Conservation (phyloP, 2,329 filamentous ascomycete species). For the Sarocladium oryzae region DNA sequence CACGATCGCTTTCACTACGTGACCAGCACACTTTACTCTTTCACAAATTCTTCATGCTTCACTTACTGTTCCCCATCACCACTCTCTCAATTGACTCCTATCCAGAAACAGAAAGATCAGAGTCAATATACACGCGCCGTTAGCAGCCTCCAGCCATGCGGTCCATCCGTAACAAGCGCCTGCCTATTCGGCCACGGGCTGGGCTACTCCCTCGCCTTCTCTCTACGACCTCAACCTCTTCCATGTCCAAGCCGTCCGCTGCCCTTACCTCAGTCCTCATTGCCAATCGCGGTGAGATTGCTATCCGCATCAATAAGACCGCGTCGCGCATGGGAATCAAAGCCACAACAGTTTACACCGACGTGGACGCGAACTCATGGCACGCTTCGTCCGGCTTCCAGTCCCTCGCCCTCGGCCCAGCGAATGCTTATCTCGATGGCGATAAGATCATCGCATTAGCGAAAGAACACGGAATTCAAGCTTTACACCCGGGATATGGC, state of each 20-base stretch:
- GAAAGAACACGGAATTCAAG: constrained; percentile 78
- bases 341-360: constrained; percentile 91
- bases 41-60: not conserved
- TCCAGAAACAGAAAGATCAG: not conserved
- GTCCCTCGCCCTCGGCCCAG: constrained; percentile 74
- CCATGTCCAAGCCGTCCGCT: constrained; percentile 24
- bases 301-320: constrained; percentile 84
- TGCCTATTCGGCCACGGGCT: constrained; percentile 31
- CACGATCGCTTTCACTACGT: not conserved
- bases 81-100: not conserved
- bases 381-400: constrained; percentile 82
- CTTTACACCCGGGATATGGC: constrained; percentile 93
- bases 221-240: constrained; percentile 26
- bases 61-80: not conserved
- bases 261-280: constrained; percentile 79
- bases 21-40: not conserved
- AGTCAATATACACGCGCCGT: not conserved
- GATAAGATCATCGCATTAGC: constrained; percentile 87
- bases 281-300: constrained; percentile 95
- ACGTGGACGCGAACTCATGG: constrained; percentile 79
- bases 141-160: constrained; percentile 35
- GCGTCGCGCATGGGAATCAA: constrained; percentile 83
- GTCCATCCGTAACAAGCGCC: constrained; percentile 45
- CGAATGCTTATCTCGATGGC: constrained; percentile 86
- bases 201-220: constrained; percentile 30